phyloP scores from a whole-genome alignment of 2,329 filamentous ascomycete species.

The Sclerotinia subarctica region DNA sequence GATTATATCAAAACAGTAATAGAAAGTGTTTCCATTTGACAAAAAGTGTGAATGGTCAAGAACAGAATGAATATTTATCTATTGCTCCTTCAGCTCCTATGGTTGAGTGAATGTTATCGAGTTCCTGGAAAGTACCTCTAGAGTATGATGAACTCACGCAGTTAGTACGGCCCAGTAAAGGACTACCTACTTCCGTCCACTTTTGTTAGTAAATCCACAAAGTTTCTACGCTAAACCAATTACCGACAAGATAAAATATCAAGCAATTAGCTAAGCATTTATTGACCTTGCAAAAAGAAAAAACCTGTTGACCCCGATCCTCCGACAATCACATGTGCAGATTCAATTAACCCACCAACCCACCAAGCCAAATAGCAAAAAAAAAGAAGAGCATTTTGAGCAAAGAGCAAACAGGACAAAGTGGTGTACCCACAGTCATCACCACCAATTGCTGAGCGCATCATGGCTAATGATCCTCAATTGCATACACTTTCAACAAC shows the following conservation, averaged over 20 bases:
- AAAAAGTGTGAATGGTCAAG: neutral
- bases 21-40: slow-evolving; percentile 4
- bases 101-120: neutral
- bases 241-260: neutral
- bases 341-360: slow-evolving; percentile 12
- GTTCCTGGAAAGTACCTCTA: neutral
- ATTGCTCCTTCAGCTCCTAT: neutral
- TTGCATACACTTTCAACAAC: slow-evolving; percentile 4
- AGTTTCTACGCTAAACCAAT: neutral
- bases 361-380: slow-evolving; percentile 19
- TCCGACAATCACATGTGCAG: slow-evolving; percentile 7
- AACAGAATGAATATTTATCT: neutral
- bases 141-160: slow-evolving; percentile 1
- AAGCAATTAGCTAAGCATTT: neutral
- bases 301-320: neutral
- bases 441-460: neutral
- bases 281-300: slow-evolving; percentile 7
- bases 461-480: slow-evolving; percentile 15
- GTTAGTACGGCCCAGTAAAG: slow-evolving; percentile 2
- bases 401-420: slow-evolving; percentile 18
- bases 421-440: slow-evolving; percentile 3
- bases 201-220: slow-evolving; percentile 8
- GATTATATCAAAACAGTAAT: neutral
- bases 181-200: slow-evolving; percentile 2
- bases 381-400: slow-evolving; percentile 10